Base-by-base conservation (phyloP, 1,139 yeast species). In the Pichia kudriavzevii region DNA sequence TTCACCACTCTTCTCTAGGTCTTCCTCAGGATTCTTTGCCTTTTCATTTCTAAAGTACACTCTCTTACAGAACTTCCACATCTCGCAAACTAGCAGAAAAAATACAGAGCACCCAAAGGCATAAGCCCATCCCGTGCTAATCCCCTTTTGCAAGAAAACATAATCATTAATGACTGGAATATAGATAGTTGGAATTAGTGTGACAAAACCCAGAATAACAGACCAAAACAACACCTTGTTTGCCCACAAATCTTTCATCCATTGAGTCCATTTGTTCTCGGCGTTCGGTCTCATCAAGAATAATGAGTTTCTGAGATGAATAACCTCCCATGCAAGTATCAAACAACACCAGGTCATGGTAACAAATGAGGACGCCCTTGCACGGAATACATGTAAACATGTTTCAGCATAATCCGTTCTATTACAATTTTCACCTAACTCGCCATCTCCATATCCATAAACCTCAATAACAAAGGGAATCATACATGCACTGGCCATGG, bases 311-410 rank as follows among this genome's bases (percentile, higher is more conserved):
- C 78, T 65, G 58, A 80, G 67, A 55, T 84, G 93, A 40, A 84
- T 69, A 52, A 88, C 87, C 60, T 85, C 95, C 94, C 94, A 85
- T 2, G 95, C 95, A 39, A 84, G 65, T 20, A 87, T 60, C 43
- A 87, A 69, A 4, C 94, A 81, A 62, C 93, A 75, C 95, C 95
- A 87, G 1, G 95, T 85, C 79, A 87, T 79, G 6, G 79, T 75
- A 4, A 82, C 84, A 62, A 87, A 87, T 0, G 93, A 71, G 4
- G 83, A 74, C 2, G 95, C 75, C 55, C 96, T 75, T 3, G 91
- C 88, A 50, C 74, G 66, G 63, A 79, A 84, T 5, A 87, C 95
- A 45, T 68, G 62, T 31, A 61, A 53, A 61, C 95, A 87, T 1
- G 61, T 32, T 4, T 59, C 66, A 3, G 58, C 66, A 37, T 58